phyloP scores from a whole-genome alignment of 169 alveolate genomes.

The Theileria orientalis region DNA sequence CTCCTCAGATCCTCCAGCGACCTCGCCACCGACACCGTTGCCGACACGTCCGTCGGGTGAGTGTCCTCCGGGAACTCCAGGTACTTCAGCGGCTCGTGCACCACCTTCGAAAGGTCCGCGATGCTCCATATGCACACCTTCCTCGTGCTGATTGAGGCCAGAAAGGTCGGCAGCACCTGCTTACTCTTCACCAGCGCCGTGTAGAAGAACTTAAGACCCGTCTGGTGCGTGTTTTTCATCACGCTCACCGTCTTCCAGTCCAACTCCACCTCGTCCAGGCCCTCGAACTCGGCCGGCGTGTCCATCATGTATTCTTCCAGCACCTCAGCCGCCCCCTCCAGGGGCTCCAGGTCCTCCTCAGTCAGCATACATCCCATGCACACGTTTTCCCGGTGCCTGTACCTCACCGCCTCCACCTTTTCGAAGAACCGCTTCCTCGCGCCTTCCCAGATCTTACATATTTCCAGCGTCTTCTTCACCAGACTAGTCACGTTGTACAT shows the following conservation, averaged over 20 bases:
- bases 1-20: slow-evolving; percentile 7
- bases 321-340: slow-evolving; percentile 2
- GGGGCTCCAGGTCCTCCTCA: slow-evolving; percentile 22
- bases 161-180: slow-evolving; percentile 49
- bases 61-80: slow-evolving; percentile 48
- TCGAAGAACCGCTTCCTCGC: background rate
- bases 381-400: background rate
- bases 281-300: slow-evolving; percentile 21
- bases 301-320: background rate
- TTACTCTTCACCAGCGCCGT: slow-evolving; percentile 24
- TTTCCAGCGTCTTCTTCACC: slow-evolving; percentile 43
- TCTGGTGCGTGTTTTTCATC: slow-evolving; percentile 23
- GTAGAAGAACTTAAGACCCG: slow-evolving; percentile 34
- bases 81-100: slow-evolving; percentile 24
- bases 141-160: slow-evolving; percentile 40
- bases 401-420: background rate
- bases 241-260: slow-evolving; percentile 29
- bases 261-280: slow-evolving; percentile 27
- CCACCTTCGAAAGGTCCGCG: slow-evolving; percentile 12
- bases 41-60: slow-evolving; percentile 53
- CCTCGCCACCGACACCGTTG: slow-evolving; percentile 43
- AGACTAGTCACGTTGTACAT: slow-evolving; percentile 42
- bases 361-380: slow-evolving; percentile 58
- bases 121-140: slow-evolving; percentile 45
- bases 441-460: slow-evolving; percentile 32